Percentiles rank a stretch among this genome's conserved stretches.
These are phyloP conservation scores for Camelina hispida DNA, from an alignment of 345 rosid genomes.

Conservation along the genomic window DNA sequence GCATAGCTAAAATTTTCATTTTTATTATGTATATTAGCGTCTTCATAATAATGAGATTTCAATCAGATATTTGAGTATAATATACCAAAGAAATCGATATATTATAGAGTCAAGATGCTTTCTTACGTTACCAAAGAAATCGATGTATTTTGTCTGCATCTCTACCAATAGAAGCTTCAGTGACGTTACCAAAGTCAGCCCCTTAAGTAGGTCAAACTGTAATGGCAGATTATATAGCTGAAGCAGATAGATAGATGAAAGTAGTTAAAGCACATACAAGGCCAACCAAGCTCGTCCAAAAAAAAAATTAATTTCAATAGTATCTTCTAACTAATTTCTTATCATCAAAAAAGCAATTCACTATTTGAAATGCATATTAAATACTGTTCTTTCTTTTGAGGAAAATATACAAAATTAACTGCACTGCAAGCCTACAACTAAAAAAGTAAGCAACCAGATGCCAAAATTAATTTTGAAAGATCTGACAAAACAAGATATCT, in stretches of 20 bases:
- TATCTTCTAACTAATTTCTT: conserved; percentile 31
- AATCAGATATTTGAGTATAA: neutral
- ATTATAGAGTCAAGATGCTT: neutral
- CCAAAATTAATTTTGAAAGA: conserved; percentile 26
- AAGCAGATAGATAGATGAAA: neutral
- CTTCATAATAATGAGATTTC: neutral
- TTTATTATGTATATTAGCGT: neutral
- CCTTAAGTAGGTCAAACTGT: conserved; percentile 27
- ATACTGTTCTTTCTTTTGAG: neutral
- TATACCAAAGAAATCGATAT: neutral
- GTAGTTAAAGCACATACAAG: conserved; percentile 30
- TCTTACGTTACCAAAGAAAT: neutral
- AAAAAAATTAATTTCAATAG: conserved; percentile 13
- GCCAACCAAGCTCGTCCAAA: conserved; percentile 40
- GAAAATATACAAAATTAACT: conserved; percentile 22
- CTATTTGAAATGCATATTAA: conserved; percentile 14
- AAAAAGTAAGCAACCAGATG: conserved; percentile 34
- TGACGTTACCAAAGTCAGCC: conserved; percentile 20
- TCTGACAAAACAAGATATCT: conserved; percentile 35
- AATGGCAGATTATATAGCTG: conserved; percentile 10
- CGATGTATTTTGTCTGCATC: neutral
- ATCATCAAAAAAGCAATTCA: neutral
- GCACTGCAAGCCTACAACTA: conserved; percentile 30
- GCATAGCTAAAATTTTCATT: neutral
- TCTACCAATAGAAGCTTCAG: neutral